These are phyloP conservation scores for Microglena sp. DNA, from an alignment of 139 green algal genomes.

Conservation along the genomic window DNA sequence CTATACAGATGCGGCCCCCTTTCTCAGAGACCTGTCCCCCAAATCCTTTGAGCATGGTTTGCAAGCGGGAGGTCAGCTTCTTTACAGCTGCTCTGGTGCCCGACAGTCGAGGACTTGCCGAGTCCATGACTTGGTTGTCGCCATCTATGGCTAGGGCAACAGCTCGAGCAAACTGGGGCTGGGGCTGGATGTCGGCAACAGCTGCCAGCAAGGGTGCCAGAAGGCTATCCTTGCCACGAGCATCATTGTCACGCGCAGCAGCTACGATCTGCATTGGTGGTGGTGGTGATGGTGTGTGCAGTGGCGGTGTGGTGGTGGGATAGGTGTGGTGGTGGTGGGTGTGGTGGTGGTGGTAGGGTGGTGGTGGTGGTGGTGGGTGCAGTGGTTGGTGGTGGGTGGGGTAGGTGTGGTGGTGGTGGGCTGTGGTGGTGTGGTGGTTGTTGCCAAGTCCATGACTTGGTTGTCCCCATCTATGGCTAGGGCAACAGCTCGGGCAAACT, in stretches of 20 bases:
- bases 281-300: too few species aligned
- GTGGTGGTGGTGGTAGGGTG: too few species aligned
- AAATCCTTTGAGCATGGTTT: neutral
- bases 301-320: too few species aligned
- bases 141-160: neutral
- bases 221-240: neutral
- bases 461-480: neutral
- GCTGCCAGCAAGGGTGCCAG: conserved; percentile 23
- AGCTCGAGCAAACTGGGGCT: neutral
- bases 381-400: too few species aligned
- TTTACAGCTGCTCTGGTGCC: neutral
- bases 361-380: too few species aligned
- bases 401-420: too few species aligned
- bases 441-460: neutral
- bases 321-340: too few species aligned
- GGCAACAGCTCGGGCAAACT: neutral
- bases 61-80: neutral
- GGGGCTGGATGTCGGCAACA: conserved; percentile 6
- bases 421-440: too few species aligned
- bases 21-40: neutral
- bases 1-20: neutral
- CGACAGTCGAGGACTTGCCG: neutral
- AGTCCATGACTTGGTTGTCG: neutral
- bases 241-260: conserved; percentile 23
- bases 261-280: conserved; percentile 25